Evolutionary conservation across 805 yeast genomes (phyloP), one percentile per base, ranked within the genome.

Genomic region (Barnettozyma sucrosica): DNA sequence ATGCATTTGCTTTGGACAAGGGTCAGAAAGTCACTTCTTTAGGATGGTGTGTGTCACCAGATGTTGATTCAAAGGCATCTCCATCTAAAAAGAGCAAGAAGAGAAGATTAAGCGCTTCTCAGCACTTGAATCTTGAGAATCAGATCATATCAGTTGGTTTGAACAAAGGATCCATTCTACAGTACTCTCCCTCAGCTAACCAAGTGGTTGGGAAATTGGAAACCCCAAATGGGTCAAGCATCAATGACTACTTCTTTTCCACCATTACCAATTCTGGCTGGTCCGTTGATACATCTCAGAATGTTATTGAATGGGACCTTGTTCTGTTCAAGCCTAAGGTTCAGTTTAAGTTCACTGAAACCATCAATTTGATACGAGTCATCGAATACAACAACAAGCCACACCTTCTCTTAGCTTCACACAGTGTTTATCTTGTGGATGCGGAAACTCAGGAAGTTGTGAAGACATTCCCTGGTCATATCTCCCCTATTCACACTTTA

Each of bases 391-490:
- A 61, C 11, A 62, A 63, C 32, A 58, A 55, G 32, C 57, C 63
- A 14, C 77, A 76, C 56, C 57, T 84, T 30, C 70, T 85, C 48
- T 66, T 80, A 13, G 89, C 86, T 2, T 81, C 92, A 2, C 87
- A 87, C 55, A 74, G 82, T 34, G 73, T 86, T 5, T 75, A 74
- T 52, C 63, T 85, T 47, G 64, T 81, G 21, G 79, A 80, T 56
- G 59, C 69, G 10, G 55, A 65, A 6, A 60, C 51, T 25, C 70
- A 50, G 36, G 65, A 66, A 45, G 65, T 79, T 2, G 64, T 74
- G 16, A 71, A 69, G 54, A 73, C 81, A 2, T 80, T 78, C 60
- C 89, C 95, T 2, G 95, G 92, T 24, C 95, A 88, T 61, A 78
- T 86, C 26, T 75, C 85, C 18, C 83, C 89, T 4, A 75, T 88